Evolutionary conservation across 768 basidiomycete species (phyloP).

Genomic region (Suillus discolor): DNA sequence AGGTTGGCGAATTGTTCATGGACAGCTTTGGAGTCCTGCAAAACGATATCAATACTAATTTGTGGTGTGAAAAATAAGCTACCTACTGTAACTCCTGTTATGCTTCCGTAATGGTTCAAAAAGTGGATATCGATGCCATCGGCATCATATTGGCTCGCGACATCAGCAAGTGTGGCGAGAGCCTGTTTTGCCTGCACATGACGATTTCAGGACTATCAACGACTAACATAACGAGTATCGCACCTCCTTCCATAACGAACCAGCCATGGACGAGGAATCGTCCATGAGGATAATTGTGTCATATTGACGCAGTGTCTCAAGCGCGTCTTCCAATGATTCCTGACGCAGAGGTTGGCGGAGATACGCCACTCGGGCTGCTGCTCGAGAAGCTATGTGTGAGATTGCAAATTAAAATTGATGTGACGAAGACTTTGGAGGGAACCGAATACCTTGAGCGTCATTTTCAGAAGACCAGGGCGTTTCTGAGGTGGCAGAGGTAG

Average conservation of each 20-base stretch:
- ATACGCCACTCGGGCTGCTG: neutral
- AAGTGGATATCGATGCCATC: constrained; percentile 69
- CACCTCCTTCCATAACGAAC: constrained; percentile 54
- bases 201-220: neutral
- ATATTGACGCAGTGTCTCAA: constrained; percentile 45
- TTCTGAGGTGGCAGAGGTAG: constrained; percentile 10
- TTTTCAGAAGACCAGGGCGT: constrained; percentile 11
- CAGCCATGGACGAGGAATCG: constrained; percentile 62
- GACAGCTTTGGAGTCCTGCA: constrained; percentile 42
- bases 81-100: constrained; percentile 42
- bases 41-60: neutral
- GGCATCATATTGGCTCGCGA: constrained; percentile 50
- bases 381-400: constrained; percentile 20
- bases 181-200: constrained; percentile 43
- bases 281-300: constrained; percentile 63
- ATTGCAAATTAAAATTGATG: constrained; percentile 27
- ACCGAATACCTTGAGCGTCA: constrained; percentile 20
- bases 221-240: neutral
- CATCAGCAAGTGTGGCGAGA: constrained; percentile 49
- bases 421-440: constrained; percentile 19
- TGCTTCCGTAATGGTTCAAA: constrained; percentile 44
- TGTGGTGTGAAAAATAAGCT: neutral
- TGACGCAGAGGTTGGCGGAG: constrained; percentile 27
- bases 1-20: constrained; percentile 46
- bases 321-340: constrained; percentile 30